Base-by-base conservation (phyloP, 2,329 filamentous ascomycete genomes). In the Sporothrix globosa region DNA sequence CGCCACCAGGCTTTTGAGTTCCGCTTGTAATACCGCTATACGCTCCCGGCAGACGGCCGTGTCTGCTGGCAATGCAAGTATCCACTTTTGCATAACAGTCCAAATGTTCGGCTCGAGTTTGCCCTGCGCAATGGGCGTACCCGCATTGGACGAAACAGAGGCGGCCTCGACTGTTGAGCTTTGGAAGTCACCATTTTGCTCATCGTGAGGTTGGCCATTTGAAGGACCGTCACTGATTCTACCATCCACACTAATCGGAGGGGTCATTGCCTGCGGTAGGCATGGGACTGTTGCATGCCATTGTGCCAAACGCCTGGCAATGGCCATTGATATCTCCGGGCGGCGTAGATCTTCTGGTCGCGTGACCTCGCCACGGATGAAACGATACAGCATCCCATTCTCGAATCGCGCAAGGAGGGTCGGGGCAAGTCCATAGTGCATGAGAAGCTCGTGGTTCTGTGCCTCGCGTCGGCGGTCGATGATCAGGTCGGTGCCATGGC, bases 61-160 rank as follows among this genome's bases (percentile, higher is more conserved):
- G 70, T 85, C 84, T 68, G 85, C 88, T 14, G 96, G 94, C 73
- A 99, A 84, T 52, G 92, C 95, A 75, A 90, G 83, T 70, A 97
- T 93, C 96, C 96, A 99, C 81, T 94, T 96, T 79, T 97, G 93
- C 86, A 97, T 91, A 46, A 96, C 93, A 7, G 92, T 93, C 96
- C 96, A 99, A 70, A 97, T 83, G 79, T 96, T 97, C 21, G 93
- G 92, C n/a, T 88, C 84, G 5, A 90, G 89, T 77, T 90, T 92
- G 72, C 88, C 88, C 60, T 88, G 88, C 27, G 88, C 88, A 58
- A 86, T 82, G 72, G 81, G 80, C 73, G 83, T 81, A 71, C 86
- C 83, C 63, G 80, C 79, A 67, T 80, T 76, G 76, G 84, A 19
- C 11, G 24, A 41, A 30, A 41, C 21, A 6, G 66, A 53, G 2